Evolutionary conservation across 2,329 filamentous ascomycete genomes (phyloP).

Genomic region (Fusarium papillatum): DNA sequence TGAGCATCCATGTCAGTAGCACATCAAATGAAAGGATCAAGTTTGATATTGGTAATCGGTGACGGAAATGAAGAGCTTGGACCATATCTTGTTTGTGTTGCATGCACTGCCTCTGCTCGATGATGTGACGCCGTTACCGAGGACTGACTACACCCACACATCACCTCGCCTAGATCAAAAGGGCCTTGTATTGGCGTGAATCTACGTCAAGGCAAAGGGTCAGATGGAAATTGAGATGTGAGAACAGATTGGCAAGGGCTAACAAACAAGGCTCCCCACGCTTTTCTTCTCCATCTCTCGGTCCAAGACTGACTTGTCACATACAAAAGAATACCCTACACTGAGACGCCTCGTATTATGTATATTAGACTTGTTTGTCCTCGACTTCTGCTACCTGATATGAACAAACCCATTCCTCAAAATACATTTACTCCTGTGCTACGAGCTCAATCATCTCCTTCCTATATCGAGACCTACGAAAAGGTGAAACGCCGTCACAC

Average conservation of each 20-base stretch:
- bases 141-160: background rate
- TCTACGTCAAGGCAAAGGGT: background rate
- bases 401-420: background rate
- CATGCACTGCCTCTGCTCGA: conserved; percentile 12
- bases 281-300: background rate
- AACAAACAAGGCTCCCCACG: background rate
- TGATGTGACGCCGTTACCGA: background rate
- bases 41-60: conserved; percentile 1
- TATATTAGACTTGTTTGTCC: background rate
- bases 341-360: background rate
- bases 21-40: background rate
- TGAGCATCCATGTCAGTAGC: background rate
- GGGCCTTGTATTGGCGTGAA: background rate
- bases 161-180: background rate
- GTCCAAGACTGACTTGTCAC: background rate
- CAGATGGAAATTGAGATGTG: background rate
- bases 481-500: background rate
- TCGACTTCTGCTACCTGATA: background rate
- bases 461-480: background rate
- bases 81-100: conserved; percentile 14
- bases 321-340: background rate
- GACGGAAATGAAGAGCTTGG: conserved; percentile 7
- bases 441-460: background rate
- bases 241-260: background rate
- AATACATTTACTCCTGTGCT: background rate